Conservation (phyloP, 805 yeast species). For the Sungouiella thailandica region DNA sequence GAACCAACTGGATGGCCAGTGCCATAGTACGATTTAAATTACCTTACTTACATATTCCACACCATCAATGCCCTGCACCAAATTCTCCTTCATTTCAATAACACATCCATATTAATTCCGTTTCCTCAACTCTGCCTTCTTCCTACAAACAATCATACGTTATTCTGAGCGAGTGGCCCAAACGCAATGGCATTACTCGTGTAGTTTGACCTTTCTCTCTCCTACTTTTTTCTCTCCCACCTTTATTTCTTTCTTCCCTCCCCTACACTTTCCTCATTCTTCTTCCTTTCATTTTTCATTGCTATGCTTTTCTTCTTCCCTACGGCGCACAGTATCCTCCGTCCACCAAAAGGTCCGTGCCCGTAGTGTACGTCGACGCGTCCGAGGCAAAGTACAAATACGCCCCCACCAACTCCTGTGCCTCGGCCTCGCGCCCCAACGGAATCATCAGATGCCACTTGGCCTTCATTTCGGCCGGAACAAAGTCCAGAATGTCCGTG, state of each 20-base stretch:
- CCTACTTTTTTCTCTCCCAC: not conserved
- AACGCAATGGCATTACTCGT: no score
- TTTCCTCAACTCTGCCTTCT: no score
- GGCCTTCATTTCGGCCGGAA: slow-evolving; percentile 25
- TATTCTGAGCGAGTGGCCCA: no score
- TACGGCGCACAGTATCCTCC: slow-evolving; percentile 39
- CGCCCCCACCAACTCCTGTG: slow-evolving; percentile 44
- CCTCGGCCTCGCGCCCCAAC: slow-evolving; percentile 41
- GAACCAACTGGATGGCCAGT: no score
- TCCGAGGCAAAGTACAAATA: slow-evolving; percentile 41
- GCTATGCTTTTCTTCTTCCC: not conserved
- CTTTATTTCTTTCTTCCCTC: not conserved
- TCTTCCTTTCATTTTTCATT: no score
- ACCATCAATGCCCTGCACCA: no score
- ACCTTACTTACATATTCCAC: no score
- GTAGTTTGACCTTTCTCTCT: no score
- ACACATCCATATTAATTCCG: no score
- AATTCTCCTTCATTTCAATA: no score
- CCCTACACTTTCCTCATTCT: not conserved
- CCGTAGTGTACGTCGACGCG: slow-evolving; percentile 41
- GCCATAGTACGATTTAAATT: no score
- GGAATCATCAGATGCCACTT: slow-evolving; percentile 40
- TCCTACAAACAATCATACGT: no score
- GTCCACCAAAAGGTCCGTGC: slow-evolving; percentile 41
- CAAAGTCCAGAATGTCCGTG: slow-evolving; percentile 38